Evolutionary conservation across 768 basidiomycete species (phyloP), one percentile per base, ranked within the genome.

Genomic region (Leccinum uliginosum): DNA sequence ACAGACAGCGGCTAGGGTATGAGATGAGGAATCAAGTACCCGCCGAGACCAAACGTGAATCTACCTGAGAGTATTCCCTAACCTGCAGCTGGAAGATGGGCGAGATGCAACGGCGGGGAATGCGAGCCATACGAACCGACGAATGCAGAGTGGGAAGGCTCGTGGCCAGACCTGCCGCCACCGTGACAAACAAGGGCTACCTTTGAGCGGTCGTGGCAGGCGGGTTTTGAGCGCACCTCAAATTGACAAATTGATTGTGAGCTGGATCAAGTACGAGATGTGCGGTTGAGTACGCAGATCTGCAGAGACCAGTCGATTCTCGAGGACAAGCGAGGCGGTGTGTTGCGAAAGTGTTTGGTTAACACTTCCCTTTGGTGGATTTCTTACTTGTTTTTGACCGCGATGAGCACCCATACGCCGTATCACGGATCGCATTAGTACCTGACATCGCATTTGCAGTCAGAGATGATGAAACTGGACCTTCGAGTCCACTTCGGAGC

Each of bases 91-190:
- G 26, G 27, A 9, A 43, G 46, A 32, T 59, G 27, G 34, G 34
- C 3, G 53, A 35, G 60, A 52, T 23, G 2, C 10, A 17, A 40
- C 1, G 30, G 30, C 0, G 15, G 3, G 4, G 27, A 29, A 32
- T 19, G 60, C 9, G 11, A 12, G 15, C n/a, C 19, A 21, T 44
- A 68, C 79, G 61, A 59, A 87, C 92, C 93, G n/a, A 96, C 93
- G 63, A 89, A 94, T 2, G 84, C 89, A 5, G 91, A 83, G 72
- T 94, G 93, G 15, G 93, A 83, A 7, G 95, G 95, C 65, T 97
- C 95, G 67, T 97, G 95, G 5, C 95, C 91, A 24, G 87, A 84
- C 30, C 92, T 91, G 6, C 92, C 91, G 9, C 91, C 91, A 64
- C n/a, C n/a, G n/a, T n/a, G n/a, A n/a, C 88, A 91, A 63, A 93